phyloP scores from a whole-genome alignment of 345 rosid species.

The Populus euphratica region DNA sequence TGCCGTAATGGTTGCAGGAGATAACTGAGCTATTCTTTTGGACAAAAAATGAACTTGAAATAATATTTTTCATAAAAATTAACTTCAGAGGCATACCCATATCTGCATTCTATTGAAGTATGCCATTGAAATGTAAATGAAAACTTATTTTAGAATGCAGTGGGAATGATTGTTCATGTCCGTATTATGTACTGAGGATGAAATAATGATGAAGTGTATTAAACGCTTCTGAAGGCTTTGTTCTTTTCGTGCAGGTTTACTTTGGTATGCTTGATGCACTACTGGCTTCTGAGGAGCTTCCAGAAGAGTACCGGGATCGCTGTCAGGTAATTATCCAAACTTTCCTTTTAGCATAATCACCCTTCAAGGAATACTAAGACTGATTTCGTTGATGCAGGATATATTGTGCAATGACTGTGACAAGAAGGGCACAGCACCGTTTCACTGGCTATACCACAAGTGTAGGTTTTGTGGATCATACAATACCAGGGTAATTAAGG shows the following conservation, averaged over 20 bases:
- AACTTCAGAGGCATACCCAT: background rate
- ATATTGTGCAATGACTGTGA: constrained; percentile 80
- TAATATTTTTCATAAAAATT: background rate
- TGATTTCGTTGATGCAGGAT: constrained; percentile 37
- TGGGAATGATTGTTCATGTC: background rate
- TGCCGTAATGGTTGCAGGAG: background rate
- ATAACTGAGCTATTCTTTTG: background rate
- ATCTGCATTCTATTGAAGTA: background rate
- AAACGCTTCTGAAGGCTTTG: background rate
- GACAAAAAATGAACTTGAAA: background rate
- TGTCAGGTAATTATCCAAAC: constrained; percentile 41
- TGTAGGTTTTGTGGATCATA: constrained; percentile 71
- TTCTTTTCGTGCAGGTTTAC: constrained; percentile 40
- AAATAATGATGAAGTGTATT: background rate
- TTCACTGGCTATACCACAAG: constrained; percentile 91
- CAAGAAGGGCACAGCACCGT: constrained; percentile 52
- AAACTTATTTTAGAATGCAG: background rate
- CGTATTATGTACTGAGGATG: background rate
- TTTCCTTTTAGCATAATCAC: background rate
- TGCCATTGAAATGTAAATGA: background rate
- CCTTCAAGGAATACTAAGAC: background rate
- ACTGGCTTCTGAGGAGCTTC: constrained; percentile 54
- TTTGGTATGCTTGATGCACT: constrained; percentile 65
- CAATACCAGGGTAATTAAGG: constrained; percentile 76
- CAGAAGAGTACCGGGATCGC: constrained; percentile 53